phyloP scores from a whole-genome alignment of 164 flowering plant species.

The Aristolochia californica region DNA sequence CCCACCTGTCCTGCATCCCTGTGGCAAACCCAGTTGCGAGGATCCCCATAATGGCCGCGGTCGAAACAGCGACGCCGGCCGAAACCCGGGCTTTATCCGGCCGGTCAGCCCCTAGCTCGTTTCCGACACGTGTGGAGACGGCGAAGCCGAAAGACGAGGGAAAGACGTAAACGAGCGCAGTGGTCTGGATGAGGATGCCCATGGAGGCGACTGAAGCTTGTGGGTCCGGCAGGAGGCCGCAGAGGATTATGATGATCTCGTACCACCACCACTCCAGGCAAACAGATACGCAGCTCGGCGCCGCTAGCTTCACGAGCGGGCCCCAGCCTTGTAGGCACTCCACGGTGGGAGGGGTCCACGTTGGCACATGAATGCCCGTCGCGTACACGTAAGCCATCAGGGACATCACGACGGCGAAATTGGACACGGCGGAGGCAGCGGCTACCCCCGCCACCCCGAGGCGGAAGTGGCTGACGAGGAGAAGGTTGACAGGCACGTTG shows the following conservation, averaged over 20 bases:
- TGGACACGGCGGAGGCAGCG: constrained; percentile 48
- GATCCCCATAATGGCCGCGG: constrained; percentile 54
- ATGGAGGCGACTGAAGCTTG: constrained; percentile 73
- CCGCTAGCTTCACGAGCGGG: constrained; percentile 57
- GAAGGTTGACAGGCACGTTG: constrained; percentile 48
- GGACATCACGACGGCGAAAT: constrained; percentile 27
- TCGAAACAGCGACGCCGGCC: constrained; percentile 38
- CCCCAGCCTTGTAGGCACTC: constrained; percentile 71
- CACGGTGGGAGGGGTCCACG: constrained; percentile 41
- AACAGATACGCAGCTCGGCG: constrained; percentile 84
- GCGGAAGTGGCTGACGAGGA: constrained; percentile 32
- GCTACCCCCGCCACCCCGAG: constrained; percentile 78
- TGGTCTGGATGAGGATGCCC: constrained; percentile 87
- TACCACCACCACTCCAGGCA: constrained; percentile 99
- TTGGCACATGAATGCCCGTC: constrained; percentile 30
- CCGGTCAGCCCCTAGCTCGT: constrained; percentile 77
- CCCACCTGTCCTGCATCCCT: constrained; percentile 50
- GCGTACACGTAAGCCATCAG: constrained; percentile 35
- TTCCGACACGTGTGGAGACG: constrained; percentile 90
- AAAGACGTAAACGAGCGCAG: constrained; percentile 71
- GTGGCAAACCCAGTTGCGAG: constrained; percentile 50
- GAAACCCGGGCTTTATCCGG: constrained; percentile 45
- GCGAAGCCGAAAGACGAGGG: constrained; percentile 79
- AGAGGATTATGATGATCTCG: constrained; percentile 82
- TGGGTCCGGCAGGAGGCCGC: constrained; percentile 64